These are phyloP conservation scores for Penicillium sumatraense DNA, from an alignment of 2,329 filamentous ascomycete species.

Conservation along the genomic window DNA sequence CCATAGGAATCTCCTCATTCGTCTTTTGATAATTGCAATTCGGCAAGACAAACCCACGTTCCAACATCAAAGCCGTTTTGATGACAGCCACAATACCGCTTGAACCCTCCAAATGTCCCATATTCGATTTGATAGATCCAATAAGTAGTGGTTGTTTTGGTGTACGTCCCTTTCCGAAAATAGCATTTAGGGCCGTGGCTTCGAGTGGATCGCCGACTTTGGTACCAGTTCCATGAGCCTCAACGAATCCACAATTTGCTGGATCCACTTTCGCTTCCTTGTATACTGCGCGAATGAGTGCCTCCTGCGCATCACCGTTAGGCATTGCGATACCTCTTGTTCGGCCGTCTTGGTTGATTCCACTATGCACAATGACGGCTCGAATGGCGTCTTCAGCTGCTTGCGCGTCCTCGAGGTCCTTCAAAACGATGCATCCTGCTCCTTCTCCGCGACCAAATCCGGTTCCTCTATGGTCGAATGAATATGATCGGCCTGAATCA, in stretches of 20 bases:
- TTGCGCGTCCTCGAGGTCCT: constrained; percentile 28
- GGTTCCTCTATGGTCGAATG: constrained; percentile 30
- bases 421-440: constrained; percentile 32
- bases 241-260: constrained; percentile 38
- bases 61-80: constrained; percentile 31
- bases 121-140: constrained; percentile 36
- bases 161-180: constrained; percentile 25
- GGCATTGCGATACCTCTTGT: constrained; percentile 34
- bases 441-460: constrained; percentile 44
- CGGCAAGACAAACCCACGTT: constrained; percentile 33
- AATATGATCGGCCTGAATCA: constrained; percentile 29
- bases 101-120: constrained; percentile 35
- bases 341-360: constrained; percentile 28
- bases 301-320: constrained; percentile 40
- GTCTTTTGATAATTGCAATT: constrained; percentile 30
- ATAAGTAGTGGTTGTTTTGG: constrained; percentile 28
- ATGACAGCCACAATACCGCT: constrained; percentile 34
- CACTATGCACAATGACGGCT: constrained; percentile 25
- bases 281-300: constrained; percentile 45
- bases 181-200: constrained; percentile 24
- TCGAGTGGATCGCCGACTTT: constrained; percentile 41
- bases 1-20: constrained; percentile 30
- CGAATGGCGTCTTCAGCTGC: constrained; percentile 30
- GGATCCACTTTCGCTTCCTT: constrained; percentile 40
- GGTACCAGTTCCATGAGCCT: constrained; percentile 51